Evolutionary conservation across 1,139 yeast species (phyloP).

Genomic region (Taphrina communis): DNA sequence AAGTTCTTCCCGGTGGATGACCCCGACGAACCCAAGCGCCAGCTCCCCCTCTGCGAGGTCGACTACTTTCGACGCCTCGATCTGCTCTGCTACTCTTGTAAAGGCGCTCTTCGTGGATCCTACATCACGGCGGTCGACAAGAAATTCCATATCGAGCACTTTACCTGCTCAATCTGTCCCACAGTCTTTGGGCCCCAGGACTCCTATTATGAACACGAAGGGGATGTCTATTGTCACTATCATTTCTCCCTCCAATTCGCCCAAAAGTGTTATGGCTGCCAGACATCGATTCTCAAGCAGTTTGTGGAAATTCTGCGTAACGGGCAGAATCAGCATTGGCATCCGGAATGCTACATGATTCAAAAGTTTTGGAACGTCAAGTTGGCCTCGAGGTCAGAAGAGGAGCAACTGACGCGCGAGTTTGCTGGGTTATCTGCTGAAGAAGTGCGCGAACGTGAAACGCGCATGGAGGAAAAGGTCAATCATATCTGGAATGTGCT

Average conservation of each 20-base stretch:
- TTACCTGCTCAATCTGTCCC: conserved; percentile 86
- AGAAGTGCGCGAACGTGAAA: conserved; percentile 65
- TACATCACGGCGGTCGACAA: conserved; percentile 92
- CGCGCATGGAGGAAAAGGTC: conserved; percentile 69
- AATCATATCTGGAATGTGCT: conserved; percentile 85
- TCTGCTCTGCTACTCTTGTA: conserved; percentile 81
- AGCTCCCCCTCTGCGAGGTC: conserved; percentile 86
- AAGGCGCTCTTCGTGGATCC: conserved; percentile 85
- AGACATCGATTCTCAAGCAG: conserved; percentile 87
- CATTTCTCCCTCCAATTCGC: conserved; percentile 88
- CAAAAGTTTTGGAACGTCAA: conserved; percentile 95
- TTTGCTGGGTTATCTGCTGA: conserved; percentile 56
- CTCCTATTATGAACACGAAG: conserved; percentile 87
- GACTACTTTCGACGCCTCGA: conserved; percentile 87
- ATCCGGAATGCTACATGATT: conserved; percentile 98
- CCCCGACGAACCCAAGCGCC: conserved; percentile 51
- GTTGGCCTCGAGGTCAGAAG: conserved; percentile 54
- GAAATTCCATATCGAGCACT: conserved; percentile 93
- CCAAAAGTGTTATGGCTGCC: conserved; percentile 90
- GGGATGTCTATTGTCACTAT: conserved; percentile 83
- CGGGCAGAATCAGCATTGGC: conserved; percentile 97
- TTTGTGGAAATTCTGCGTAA: conserved; percentile 91
- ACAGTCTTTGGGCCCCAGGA: conserved; percentile 90
- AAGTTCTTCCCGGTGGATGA: conserved; percentile 57
- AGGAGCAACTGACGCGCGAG: conserved; percentile 11